Conservation (phyloP, 2,329 filamentous ascomycete species). For the Lachnellula occidentalis region DNA sequence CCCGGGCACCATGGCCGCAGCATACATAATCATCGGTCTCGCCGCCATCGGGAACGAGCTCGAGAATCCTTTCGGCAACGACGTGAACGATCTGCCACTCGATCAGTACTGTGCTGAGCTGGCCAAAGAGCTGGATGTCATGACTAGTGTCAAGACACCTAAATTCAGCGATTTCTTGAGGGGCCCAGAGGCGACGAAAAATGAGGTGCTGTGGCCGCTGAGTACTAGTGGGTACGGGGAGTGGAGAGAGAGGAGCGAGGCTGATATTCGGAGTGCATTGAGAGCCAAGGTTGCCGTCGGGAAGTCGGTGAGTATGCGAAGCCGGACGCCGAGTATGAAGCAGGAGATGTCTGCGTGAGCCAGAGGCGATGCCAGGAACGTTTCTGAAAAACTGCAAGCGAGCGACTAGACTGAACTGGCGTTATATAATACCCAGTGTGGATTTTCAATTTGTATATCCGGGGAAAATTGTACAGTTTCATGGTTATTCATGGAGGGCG, state of each 20-base stretch:
- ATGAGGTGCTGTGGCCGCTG: conserved; percentile 33
- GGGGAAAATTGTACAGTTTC: too few species aligned
- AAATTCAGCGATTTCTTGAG: conserved; percentile 19
- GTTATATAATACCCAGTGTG: too few species aligned
- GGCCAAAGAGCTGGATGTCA: conserved; percentile 66
- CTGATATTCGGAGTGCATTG: conserved; percentile 37
- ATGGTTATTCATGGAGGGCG: too few species aligned
- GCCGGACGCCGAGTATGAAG: not conserved
- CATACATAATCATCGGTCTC: conserved; percentile 79
- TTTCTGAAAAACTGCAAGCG: too few species aligned
- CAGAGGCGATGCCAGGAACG: not conserved
- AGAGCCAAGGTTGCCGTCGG: conserved; percentile 25
- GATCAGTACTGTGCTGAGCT: conserved; percentile 74
- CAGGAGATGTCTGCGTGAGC: not conserved
- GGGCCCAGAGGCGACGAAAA: conserved; percentile 16
- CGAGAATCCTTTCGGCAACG: conserved; percentile 78
- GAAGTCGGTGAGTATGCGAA: not conserved
- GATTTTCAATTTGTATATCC: too few species aligned
- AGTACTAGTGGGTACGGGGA: conserved; percentile 36
- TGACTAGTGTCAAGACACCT: conserved; percentile 33
- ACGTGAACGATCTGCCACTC: conserved; percentile 76
- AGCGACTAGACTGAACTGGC: too few species aligned
- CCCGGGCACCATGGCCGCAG: conserved; percentile 64
- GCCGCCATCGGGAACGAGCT: conserved; percentile 73
- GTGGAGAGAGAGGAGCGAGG: conserved; percentile 40